These are phyloP conservation scores for Asterionellopsis glacialis DNA, from an alignment of 108 stramenopile species.

Conservation along the genomic window DNA sequence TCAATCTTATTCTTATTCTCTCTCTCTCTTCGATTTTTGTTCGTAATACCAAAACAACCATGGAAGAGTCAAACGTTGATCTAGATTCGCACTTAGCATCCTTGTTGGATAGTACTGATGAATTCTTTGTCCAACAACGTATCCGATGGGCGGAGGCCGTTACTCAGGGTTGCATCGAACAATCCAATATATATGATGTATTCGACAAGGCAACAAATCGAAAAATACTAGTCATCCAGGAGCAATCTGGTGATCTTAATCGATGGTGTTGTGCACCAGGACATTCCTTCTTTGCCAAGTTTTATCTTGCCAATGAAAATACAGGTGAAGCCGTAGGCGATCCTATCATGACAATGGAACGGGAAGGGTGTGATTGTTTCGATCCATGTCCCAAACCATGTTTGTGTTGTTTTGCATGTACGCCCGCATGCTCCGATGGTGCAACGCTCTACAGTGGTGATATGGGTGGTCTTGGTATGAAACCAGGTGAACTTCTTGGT, in stretches of 20 bases:
- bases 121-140: conserved; percentile 12
- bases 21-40: too few species aligned
- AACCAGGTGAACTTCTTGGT: conserved; percentile 2
- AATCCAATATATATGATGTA: conserved; percentile 25
- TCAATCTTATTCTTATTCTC: too few species aligned
- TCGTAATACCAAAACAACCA: too few species aligned
- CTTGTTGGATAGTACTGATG: conserved; percentile 7
- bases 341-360: conserved; percentile 23
- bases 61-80: too few species aligned
- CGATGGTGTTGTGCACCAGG: conserved; percentile 24
- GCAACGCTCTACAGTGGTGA: conserved; percentile 16
- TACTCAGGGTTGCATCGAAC: conserved; percentile 14
- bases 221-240: conserved; percentile 18
- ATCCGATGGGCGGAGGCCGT: conserved; percentile 10
- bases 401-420: conserved; percentile 22
- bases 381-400: conserved; percentile 16
- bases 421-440: conserved; percentile 13
- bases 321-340: conserved; percentile 4
- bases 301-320: conserved; percentile 7
- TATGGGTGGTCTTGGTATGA: conserved; percentile 5
- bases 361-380: conserved; percentile 25
- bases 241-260: conserved; percentile 15
- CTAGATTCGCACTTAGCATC: too few species aligned
- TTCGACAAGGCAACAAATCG: conserved; percentile 13
- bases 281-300: conserved; percentile 17